phyloP scores from a whole-genome alignment of 768 basidiomycete species.

The Rhodotorula graminis region DNA sequence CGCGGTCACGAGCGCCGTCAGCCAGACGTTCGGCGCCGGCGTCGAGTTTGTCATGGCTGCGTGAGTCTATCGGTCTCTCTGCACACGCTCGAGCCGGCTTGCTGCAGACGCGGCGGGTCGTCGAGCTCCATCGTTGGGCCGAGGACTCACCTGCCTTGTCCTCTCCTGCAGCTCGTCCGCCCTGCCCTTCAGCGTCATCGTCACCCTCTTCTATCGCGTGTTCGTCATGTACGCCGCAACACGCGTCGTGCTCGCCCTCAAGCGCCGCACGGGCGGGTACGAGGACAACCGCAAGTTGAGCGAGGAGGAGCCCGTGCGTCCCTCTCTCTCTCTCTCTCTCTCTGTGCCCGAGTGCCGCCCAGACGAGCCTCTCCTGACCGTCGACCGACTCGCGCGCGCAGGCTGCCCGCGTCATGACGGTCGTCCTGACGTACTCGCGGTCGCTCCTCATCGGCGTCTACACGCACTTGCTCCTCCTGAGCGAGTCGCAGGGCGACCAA shows the following conservation, averaged over 20 bases:
- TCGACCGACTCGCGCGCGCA: not conserved
- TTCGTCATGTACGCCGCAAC: slow-evolving; percentile 41
- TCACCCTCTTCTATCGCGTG: slow-evolving; percentile 38
- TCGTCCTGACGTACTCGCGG: slow-evolving; percentile 38
- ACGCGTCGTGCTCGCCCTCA: slow-evolving; percentile 39
- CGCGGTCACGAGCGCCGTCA: slow-evolving; percentile 32
- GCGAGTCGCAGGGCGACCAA: slow-evolving; percentile 29
- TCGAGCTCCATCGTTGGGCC: too few species aligned
- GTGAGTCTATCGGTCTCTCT: slow-evolving; percentile 14
- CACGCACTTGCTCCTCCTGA: slow-evolving; percentile 36
- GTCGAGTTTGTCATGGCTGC: slow-evolving; percentile 42
- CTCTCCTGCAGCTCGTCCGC: slow-evolving; percentile 34
- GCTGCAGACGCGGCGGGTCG: not conserved
- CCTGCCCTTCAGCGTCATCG: slow-evolving; percentile 43
- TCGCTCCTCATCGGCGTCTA: slow-evolving; percentile 34
- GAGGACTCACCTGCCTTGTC: too few species aligned
- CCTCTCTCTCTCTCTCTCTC: not conserved
- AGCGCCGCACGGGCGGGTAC: slow-evolving; percentile 39
- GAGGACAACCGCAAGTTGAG: slow-evolving; percentile 23
- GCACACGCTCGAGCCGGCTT: too few species aligned
- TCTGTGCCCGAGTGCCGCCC: not conserved
- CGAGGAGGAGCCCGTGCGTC: slow-evolving; percentile 37
- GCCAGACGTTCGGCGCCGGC: slow-evolving; percentile 42
- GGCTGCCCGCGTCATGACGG: slow-evolving; percentile 37
- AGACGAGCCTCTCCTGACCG: not conserved